A percentile compares a stretch with the other conserved stretches of the same genome.
phyloP scores from a whole-genome alignment of 768 basidiomycete species.

The Tylopilus subfusipes region DNA sequence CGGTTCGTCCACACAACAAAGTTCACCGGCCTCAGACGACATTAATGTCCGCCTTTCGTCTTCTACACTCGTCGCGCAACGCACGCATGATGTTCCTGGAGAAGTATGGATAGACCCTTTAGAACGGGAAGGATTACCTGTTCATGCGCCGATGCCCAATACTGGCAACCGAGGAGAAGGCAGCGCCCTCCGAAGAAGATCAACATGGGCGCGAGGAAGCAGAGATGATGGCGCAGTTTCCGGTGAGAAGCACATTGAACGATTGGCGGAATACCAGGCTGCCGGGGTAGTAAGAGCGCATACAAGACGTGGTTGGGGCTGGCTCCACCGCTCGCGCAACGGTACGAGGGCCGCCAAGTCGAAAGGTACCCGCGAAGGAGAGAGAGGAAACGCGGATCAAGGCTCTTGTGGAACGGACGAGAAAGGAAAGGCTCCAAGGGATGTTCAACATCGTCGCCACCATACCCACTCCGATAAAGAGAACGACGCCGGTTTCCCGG shows the following conservation, averaged over 20 bases:
- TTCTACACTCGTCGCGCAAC: constrained; percentile 19
- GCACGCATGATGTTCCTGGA: constrained; percentile 43
- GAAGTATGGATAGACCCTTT: constrained; percentile 56
- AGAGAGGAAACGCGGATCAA: background rate
- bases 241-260: constrained; percentile 23
- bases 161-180: background rate
- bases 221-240: constrained; percentile 3
- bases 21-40: constrained; percentile 8
- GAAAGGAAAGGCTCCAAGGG: constrained; percentile 11
- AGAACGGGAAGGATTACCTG: constrained; percentile 64
- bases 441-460: background rate
- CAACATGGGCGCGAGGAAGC: constrained; percentile 12
- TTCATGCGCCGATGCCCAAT: constrained; percentile 28
- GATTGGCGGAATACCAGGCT: constrained; percentile 35
- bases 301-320: constrained; percentile 31
- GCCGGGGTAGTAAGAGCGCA: constrained; percentile 44
- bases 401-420: background rate
- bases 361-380: background rate
- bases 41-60: constrained; percentile 2
- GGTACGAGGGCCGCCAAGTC: background rate
- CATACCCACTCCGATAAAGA: constrained; percentile 11
- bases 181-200: constrained; percentile 14
- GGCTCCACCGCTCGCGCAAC: constrained; percentile 13
- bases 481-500: constrained; percentile 1
- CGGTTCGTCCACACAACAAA: constrained; percentile 1